Percentiles rank a stretch among this genome's conserved stretches.
Evolutionary conservation across 177 flowering plant genomes (phyloP).

Genomic region (Vitis hybrid): DNA sequence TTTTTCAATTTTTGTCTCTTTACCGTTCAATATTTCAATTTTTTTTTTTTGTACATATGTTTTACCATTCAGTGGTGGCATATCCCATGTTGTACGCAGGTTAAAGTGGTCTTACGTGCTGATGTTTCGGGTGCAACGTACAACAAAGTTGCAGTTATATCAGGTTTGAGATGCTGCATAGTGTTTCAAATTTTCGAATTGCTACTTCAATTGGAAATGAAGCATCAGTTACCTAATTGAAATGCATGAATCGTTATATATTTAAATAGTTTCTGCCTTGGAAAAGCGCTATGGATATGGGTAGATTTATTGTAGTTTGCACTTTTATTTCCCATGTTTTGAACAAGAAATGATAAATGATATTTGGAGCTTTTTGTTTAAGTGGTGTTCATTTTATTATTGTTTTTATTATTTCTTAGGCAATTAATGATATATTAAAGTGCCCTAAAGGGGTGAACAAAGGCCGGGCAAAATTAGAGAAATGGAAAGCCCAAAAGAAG

Average conservation of each 20-base stretch:
- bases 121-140: slow-evolving; percentile 65
- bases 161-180: slow-evolving; percentile 50
- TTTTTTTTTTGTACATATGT: background rate
- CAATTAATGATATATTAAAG: too few relatives aligned
- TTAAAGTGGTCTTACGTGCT: slow-evolving; percentile 91
- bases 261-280: too few relatives aligned
- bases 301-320: too few relatives aligned
- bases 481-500: too few relatives aligned
- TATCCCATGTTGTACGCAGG: slow-evolving; percentile 37
- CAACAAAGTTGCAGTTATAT: slow-evolving; percentile 90
- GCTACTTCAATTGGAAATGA: background rate
- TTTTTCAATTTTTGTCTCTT: background rate
- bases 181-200: background rate
- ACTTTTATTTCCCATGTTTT: too few relatives aligned
- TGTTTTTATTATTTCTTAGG: too few relatives aligned
- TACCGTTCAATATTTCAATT: background rate
- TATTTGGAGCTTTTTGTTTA: too few relatives aligned
- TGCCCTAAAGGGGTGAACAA: too few relatives aligned
- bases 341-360: too few relatives aligned
- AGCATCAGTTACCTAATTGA: background rate
- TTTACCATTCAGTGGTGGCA: background rate
- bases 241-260: background rate
- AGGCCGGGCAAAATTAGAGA: too few relatives aligned
- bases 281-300: too few relatives aligned
- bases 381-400: too few relatives aligned